A percentile compares a stretch with the other conserved stretches of the same genome.
phyloP scores from a whole-genome alignment of 2,329 filamentous ascomycete species.

The Verticillium longisporum region DNA sequence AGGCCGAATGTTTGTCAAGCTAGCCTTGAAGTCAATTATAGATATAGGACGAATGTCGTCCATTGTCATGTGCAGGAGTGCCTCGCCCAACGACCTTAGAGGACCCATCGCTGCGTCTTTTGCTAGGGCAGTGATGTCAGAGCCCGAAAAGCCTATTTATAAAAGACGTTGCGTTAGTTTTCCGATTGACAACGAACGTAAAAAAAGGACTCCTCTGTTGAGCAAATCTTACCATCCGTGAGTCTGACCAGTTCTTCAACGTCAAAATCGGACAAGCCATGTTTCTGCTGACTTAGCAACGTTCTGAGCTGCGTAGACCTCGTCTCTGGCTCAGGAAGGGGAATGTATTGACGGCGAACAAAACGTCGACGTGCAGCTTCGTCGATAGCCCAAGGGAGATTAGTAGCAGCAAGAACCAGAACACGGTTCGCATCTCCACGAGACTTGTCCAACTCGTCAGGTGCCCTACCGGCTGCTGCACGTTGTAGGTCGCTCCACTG shows the following conservation, averaged over 20 bases:
- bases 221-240: conserved; percentile 62
- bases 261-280: conserved; percentile 65
- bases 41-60: conserved; percentile 88
- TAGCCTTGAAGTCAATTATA: conserved; percentile 76
- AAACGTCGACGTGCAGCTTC: conserved; percentile 89
- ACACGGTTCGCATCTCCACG: conserved; percentile 80
- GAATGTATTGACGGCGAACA: conserved; percentile 91
- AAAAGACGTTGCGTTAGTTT: neutral
- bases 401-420: conserved; percentile 89
- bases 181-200: conserved; percentile 4
- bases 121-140: conserved; percentile 90
- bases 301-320: conserved; percentile 72
- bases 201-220: neutral
- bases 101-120: conserved; percentile 99
- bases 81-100: conserved; percentile 81
- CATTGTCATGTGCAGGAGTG: conserved; percentile 82
- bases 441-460: conserved; percentile 57
- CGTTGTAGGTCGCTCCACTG: conserved; percentile 94
- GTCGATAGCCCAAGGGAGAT: conserved; percentile 95
- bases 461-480: conserved; percentile 80
- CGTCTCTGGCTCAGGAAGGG: conserved; percentile 79
- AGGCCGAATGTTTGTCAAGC: conserved; percentile 76
- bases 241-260: conserved; percentile 67
- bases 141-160: conserved; percentile 81
- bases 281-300: conserved; percentile 80